Percentiles rank a stretch among this genome's conserved stretches.
Evolutionary conservation across 2,329 filamentous ascomycete species (phyloP).

Genomic region (Allantophomopsis cytisporea): DNA sequence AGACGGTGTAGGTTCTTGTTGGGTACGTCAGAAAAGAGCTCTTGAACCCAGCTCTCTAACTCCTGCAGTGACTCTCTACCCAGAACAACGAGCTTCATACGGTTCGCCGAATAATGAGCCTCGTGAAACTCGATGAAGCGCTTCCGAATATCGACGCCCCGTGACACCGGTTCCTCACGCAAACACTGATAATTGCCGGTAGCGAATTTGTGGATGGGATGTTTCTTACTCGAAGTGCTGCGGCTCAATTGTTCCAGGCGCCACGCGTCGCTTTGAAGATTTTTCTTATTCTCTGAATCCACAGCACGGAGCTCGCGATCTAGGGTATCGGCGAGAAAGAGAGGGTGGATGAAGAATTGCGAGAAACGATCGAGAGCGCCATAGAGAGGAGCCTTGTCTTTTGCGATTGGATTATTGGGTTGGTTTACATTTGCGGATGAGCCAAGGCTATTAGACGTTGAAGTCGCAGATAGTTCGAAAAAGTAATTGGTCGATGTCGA

Average conservation of each 20-base stretch:
- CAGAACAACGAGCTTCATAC: conserved; percentile 55
- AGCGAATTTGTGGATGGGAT: conserved; percentile 58
- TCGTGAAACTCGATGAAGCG: conserved; percentile 58
- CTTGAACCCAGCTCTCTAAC: conserved; percentile 48
- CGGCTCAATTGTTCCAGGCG: conserved; percentile 53
- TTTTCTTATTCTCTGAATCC: conserved; percentile 65
- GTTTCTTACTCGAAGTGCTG: conserved; percentile 49
- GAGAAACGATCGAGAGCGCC: conserved; percentile 56
- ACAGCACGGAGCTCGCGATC: conserved; percentile 55
- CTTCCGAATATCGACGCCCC: conserved; percentile 50
- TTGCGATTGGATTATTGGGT: too few species aligned
- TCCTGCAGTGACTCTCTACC: conserved; percentile 48
- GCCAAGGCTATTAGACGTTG: conserved; percentile 32
- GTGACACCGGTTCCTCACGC: conserved; percentile 48
- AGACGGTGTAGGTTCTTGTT: conserved; percentile 43
- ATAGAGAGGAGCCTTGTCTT: conserved; percentile 37
- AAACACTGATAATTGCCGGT: conserved; percentile 54
- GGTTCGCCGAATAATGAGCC: conserved; percentile 54
- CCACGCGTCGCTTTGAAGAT: conserved; percentile 55
- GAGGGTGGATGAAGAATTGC: conserved; percentile 54
- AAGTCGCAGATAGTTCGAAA: conserved; percentile 1
- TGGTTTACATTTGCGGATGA: too few species aligned
- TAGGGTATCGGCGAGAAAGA: conserved; percentile 52
- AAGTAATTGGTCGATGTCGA: conserved; percentile 2
- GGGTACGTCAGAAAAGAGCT: conserved; percentile 49